Conservation (phyloP, 1,284 basidiomycete genomes). For the Ceratobasidium sp. region DNA sequence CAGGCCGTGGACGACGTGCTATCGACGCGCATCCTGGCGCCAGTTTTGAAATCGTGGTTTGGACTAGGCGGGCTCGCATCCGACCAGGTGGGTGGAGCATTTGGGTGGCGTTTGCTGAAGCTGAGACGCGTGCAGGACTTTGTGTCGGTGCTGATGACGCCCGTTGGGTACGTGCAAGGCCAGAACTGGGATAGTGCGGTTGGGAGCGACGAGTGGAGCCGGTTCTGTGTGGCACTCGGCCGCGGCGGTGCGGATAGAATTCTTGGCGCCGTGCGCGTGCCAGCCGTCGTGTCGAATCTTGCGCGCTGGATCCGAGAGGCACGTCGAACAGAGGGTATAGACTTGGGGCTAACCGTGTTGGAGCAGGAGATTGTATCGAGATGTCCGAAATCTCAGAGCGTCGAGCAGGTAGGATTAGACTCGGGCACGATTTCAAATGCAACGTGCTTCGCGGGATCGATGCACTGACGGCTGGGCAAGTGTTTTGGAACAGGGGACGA, state of each 20-base stretch:
- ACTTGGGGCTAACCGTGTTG: slow-evolving; percentile 11
- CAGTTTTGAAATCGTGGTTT: slow-evolving; percentile 74
- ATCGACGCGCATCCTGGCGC: slow-evolving; percentile 59
- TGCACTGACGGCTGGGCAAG: slow-evolving; percentile 55
- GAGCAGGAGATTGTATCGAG: slow-evolving; percentile 68
- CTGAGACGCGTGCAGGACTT: slow-evolving; percentile 70
- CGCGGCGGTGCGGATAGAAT: slow-evolving; percentile 44
- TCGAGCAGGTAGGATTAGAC: slow-evolving; percentile 66
- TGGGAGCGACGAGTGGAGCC: slow-evolving; percentile 57
- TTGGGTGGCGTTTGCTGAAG: slow-evolving; percentile 8
- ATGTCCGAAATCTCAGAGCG: slow-evolving; percentile 65
- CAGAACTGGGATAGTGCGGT: slow-evolving; percentile 82
- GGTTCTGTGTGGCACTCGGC: slow-evolving; percentile 42
- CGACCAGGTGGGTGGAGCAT: slow-evolving; percentile 55
- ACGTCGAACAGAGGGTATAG: slow-evolving; percentile 47
- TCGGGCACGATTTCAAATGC: slow-evolving; percentile 40
- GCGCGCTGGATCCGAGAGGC: slow-evolving; percentile 79
- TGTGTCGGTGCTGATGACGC: slow-evolving; percentile 67
- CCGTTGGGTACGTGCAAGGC: slow-evolving; percentile 67
- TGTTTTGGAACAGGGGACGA: slow-evolving; percentile 89
- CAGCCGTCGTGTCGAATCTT: slow-evolving; percentile 73
- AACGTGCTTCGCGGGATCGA: slow-evolving; percentile 33
- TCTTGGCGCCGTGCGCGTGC: slow-evolving; percentile 50
- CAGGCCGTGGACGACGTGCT: slow-evolving; percentile 72
- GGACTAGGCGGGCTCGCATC: slow-evolving; percentile 73